Evolutionary conservation across 106 monocot genomes (phyloP).

Genomic region (Dendrobium officinale): DNA sequence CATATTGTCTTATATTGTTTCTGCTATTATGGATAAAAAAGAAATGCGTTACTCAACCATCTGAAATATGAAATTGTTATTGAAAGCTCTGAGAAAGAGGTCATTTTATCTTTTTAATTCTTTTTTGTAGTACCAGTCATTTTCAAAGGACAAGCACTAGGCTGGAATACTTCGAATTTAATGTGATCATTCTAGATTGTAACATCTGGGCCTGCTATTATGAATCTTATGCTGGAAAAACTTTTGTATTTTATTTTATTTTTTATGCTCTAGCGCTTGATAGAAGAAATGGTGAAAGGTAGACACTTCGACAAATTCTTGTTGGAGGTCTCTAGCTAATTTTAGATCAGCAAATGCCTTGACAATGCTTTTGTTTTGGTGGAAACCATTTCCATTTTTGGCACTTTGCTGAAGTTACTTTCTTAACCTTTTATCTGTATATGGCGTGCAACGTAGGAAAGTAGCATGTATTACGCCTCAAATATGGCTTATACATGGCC

Average conservation of each 20-base stretch:
- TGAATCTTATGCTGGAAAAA: neutral
- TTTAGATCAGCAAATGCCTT: neutral
- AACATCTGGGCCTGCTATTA: neutral
- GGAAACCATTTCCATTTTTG: neutral
- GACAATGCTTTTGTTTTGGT: neutral
- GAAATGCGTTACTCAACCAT: too few species aligned
- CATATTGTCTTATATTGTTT: neutral
- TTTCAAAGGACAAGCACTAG: neutral
- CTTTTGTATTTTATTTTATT: neutral
- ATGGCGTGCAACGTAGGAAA: neutral
- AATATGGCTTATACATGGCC: neutral
- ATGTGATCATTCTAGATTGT: neutral
- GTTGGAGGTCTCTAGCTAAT: neutral
- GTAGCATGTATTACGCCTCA: neutral
- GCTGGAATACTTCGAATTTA: neutral
- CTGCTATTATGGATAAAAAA: neutral
- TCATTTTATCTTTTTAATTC: neutral
- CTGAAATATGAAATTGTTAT: too few species aligned
- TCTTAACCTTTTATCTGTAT: neutral
- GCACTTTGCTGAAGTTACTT: neutral
- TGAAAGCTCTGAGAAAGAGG: neutral
- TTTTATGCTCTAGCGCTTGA: neutral
- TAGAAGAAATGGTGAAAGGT: neutral
- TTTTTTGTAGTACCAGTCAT: neutral
- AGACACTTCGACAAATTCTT: neutral